Base-by-base conservation (phyloP, 371 early-diverging fungal species). In the Mucor mucedo region DNA sequence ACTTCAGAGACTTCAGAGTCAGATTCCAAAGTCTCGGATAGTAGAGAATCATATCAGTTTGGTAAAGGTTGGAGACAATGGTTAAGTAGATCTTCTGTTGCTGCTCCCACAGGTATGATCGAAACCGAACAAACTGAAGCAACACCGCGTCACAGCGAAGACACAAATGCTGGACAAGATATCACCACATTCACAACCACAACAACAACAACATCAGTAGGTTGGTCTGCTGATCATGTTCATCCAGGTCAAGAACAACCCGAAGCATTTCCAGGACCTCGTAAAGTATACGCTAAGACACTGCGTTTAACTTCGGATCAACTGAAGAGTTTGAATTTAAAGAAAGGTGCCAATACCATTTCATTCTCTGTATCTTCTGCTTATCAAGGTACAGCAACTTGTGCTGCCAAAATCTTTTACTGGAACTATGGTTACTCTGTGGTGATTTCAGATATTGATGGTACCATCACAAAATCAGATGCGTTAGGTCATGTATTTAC, bases 401-500 rank as follows among this genome's bases (percentile, higher is more conserved):
- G 95, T 67, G 76, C 85, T 11, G 90, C 95, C 13, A 89, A 91
- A 59, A 87, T 97, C 16, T 99, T 94, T 73, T 83, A 96, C 30
- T 99, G 97, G 96, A 82, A 91, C 40, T 72, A 89, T 63, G 86
- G 90, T 65, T 90, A 91, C 44, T 87, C 95, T 58, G 87, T 99
- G 33, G 96, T 99, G 29, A 94, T 99, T 56, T 96, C 96, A 1
- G 99, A 99, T 75, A 95, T 99, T 65, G 99, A 99, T 75, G 99
- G 99, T 45, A 99, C 99, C 0, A 98, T 99, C 58, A 99, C 99
- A 42, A 99, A 99, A 73, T 95, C 96, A 3, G 99, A 99, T 73
- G 93, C 95, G 0, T 79, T 97, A 48, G 99, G 99, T 3, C 99
- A 99, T 69, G 82, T 99, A 8, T 98, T 97, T 75, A 94, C 94